These are phyloP conservation scores for Mycena pura DNA, from an alignment of 768 basidiomycete species.

Conservation along the genomic window DNA sequence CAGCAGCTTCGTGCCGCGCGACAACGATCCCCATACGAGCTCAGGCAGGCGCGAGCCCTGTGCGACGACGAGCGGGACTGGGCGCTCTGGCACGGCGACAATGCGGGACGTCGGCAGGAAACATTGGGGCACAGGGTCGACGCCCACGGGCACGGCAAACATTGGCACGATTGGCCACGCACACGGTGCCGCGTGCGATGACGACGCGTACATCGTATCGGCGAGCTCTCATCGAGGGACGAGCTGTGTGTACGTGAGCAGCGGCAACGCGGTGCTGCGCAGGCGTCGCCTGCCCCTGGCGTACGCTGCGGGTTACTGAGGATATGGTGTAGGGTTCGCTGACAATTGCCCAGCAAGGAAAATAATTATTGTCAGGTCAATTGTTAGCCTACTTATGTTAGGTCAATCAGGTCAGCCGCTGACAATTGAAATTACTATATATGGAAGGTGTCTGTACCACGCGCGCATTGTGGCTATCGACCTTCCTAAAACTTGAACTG, in stretches of 20 bases:
- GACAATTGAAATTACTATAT: too few species aligned
- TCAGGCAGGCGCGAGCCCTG: slow-evolving; percentile 72
- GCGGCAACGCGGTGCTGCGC: slow-evolving; percentile 77
- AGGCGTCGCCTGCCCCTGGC: slow-evolving; percentile 58
- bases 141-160: slow-evolving; percentile 59
- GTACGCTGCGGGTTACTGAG: slow-evolving; percentile 61
- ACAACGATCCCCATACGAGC: slow-evolving; percentile 66
- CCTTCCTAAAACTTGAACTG: too few species aligned
- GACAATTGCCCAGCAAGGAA: too few species aligned
- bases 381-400: too few species aligned
- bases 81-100: slow-evolving; percentile 51
- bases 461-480: too few species aligned
- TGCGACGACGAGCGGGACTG: slow-evolving; percentile 69
- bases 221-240: slow-evolving; percentile 72
- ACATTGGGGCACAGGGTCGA: slow-evolving; percentile 30
- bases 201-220: slow-evolving; percentile 66
- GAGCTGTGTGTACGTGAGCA: slow-evolving; percentile 63
- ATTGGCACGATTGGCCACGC: slow-evolving; percentile 69
- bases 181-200: slow-evolving; percentile 66
- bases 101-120: slow-evolving; percentile 55
- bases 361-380: too few species aligned
- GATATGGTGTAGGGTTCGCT: too few species aligned
- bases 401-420: too few species aligned
- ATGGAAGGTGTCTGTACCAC: too few species aligned
- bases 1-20: slow-evolving; percentile 55